Percentiles rank a stretch among this genome's conserved stretches.
Evolutionary conservation across 129 eudicot genomes (phyloP).

Genomic region (Escallonia rubra): DNA sequence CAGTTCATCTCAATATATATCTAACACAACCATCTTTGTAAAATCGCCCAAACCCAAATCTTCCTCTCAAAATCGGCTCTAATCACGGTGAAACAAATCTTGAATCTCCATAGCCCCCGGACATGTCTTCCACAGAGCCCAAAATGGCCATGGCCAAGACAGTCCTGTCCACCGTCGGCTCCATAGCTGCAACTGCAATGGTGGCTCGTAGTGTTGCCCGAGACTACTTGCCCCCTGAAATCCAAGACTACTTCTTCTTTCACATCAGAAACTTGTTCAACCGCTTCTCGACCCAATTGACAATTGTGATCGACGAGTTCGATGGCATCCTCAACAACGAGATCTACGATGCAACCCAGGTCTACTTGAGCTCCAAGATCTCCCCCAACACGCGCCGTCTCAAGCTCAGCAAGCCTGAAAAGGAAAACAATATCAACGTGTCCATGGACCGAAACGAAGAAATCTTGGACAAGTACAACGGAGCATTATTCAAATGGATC

Average conservation of each 20-base stretch:
- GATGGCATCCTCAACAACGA: slow-evolving; percentile 47
- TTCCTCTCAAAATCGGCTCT: no score
- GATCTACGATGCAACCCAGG: slow-evolving; percentile 45
- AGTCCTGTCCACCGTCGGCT: slow-evolving; percentile 48
- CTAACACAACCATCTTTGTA: no score
- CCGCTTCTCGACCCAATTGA: slow-evolving; percentile 44
- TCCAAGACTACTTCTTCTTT: slow-evolving; percentile 40
- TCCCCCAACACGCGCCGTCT: slow-evolving; percentile 39
- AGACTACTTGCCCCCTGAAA: slow-evolving; percentile 49
- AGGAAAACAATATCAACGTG: slow-evolving; percentile 33
- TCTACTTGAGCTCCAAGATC: slow-evolving; percentile 35
- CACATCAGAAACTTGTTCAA: slow-evolving; percentile 32
- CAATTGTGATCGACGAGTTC: slow-evolving; percentile 59
- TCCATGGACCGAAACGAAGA: slow-evolving; percentile 46
- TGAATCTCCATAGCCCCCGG: neutral
- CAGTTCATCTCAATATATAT: no score
- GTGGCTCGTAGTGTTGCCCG: slow-evolving; percentile 46
- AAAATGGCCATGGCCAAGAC: slow-evolving; percentile 41
- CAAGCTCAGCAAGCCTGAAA: slow-evolving; percentile 37
- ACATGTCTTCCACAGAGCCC: slow-evolving; percentile 38
- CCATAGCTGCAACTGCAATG: slow-evolving; percentile 51
- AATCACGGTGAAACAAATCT: no score
- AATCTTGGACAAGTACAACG: slow-evolving; percentile 28
- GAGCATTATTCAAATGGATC: slow-evolving; percentile 44
- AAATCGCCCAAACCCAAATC: no score